Evolutionary conservation across 139 green algal species (phyloP).

Genomic region (Bryopsis sp.): DNA sequence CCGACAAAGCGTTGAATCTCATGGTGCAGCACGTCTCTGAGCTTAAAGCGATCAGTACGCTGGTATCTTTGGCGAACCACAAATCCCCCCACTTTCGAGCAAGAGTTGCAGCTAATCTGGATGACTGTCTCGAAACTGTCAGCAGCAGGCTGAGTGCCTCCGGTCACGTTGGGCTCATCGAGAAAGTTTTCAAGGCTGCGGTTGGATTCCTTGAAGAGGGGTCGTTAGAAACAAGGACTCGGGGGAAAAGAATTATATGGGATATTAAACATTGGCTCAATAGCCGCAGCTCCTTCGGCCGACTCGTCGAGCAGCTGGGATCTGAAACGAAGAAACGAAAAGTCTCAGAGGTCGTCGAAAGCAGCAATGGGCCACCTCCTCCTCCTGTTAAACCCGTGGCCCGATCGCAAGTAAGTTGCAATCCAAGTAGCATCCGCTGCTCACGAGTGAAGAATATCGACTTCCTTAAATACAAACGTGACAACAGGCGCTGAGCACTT

Average conservation of each 20-base stretch:
- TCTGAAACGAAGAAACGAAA: slow-evolving; percentile 26
- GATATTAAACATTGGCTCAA: slow-evolving; percentile 27
- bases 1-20: slow-evolving; percentile 46
- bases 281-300: neutral
- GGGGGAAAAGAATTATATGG: slow-evolving; percentile 68
- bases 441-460: too few relatives aligned
- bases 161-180: neutral
- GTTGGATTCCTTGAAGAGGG: slow-evolving; percentile 59
- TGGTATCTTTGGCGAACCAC: slow-evolving; percentile 3
- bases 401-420: neutral
- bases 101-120: slow-evolving; percentile 15
- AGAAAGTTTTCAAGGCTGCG: slow-evolving; percentile 29
- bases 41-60: neutral
- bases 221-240: slow-evolving; percentile 49
- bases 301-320: slow-evolving; percentile 17
- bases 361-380: slow-evolving; percentile 14
- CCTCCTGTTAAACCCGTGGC: slow-evolving; percentile 11
- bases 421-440: too few relatives aligned
- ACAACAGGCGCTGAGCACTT: too few relatives aligned
- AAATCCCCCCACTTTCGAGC: slow-evolving; percentile 7
- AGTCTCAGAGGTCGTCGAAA: slow-evolving; percentile 25
- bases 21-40: slow-evolving; percentile 38
- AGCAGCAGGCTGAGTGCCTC: neutral
- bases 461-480: too few relatives aligned
- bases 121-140: neutral